Evolutionary conservation across 2,329 filamentous ascomycete genomes (phyloP).

Genomic region (Botryotinia narcissicola): DNA sequence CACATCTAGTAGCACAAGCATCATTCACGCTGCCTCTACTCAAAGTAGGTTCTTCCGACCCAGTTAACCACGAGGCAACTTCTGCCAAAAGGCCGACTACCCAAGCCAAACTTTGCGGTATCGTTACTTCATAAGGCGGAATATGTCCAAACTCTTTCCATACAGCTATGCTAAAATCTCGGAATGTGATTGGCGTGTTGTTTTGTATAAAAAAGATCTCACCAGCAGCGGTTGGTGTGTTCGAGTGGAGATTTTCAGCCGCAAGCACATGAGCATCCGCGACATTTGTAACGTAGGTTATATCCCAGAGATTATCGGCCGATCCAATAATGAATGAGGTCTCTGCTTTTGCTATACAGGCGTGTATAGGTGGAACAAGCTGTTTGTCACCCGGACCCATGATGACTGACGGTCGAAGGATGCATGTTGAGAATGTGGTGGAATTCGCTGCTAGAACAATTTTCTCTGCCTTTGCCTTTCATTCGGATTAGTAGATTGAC

Average conservation of each 20-base stretch:
- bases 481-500: background rate
- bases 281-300: constrained; percentile 14
- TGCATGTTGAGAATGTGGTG: background rate
- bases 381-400: constrained; percentile 15
- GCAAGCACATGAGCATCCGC: constrained; percentile 18
- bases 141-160: constrained; percentile 15
- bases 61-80: background rate
- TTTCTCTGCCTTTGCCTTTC: constrained; percentile 3
- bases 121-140: background rate
- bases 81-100: constrained; percentile 8
- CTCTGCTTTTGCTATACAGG: constrained; percentile 13
- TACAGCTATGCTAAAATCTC: constrained; percentile 2
- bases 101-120: constrained; percentile 6
- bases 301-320: constrained; percentile 11
- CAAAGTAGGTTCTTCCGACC: background rate
- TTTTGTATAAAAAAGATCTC: constrained; percentile 12
- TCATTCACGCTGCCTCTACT: constrained; percentile 14
- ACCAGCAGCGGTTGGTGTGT: background rate
- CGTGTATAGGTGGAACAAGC: constrained; percentile 8
- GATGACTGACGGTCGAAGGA: constrained; percentile 16
- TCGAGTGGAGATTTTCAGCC: background rate
- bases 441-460: constrained; percentile 5
- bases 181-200: constrained; percentile 9
- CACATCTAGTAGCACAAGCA: constrained; percentile 16
- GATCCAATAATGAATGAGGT: background rate